phyloP scores from a whole-genome alignment of 805 yeast species.

The Cyberlindnera xishuangbannaensis region DNA sequence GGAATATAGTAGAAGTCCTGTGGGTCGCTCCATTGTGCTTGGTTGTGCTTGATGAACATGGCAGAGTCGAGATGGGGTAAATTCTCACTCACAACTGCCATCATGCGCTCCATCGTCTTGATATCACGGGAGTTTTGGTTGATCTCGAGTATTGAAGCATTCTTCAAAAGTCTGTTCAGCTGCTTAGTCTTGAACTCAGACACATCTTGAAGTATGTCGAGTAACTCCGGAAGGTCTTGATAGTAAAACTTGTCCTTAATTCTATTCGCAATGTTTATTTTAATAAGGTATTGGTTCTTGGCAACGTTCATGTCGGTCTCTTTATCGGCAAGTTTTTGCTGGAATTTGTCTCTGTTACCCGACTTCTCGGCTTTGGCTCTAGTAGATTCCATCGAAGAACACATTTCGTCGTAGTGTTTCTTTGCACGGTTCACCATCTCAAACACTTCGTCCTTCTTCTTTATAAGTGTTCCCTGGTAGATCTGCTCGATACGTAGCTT shows the following conservation, averaged over 20 bases:
- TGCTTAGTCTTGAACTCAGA: constrained; percentile 73
- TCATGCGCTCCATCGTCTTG: constrained; percentile 43
- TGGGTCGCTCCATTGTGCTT: constrained; percentile 74
- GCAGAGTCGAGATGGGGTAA: constrained; percentile 70
- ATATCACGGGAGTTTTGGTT: constrained; percentile 39
- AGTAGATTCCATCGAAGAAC: constrained; percentile 74
- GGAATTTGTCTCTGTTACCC: constrained; percentile 42
- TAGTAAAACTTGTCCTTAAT: constrained; percentile 87
- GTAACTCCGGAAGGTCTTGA: constrained; percentile 87
- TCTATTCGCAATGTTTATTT: constrained; percentile 80
- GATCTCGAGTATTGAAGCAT: constrained; percentile 57
- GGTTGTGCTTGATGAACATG: constrained; percentile 90
- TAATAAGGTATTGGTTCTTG: constrained; percentile 80
- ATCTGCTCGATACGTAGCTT: constrained; percentile 51
- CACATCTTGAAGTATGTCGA: constrained; percentile 79
- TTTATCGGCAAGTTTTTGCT: constrained; percentile 48
- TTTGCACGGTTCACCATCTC: constrained; percentile 38
- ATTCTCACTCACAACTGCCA: constrained; percentile 59
- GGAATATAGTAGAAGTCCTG: constrained; percentile 81
- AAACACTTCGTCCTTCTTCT: constrained; percentile 31
- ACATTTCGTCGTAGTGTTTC: constrained; percentile 71
- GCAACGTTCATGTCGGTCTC: constrained; percentile 78
- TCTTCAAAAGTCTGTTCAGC: constrained; percentile 60
- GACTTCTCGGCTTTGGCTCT: constrained; percentile 68
- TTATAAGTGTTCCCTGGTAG: constrained; percentile 46